Evolutionary conservation across 257 asterid genomes (phyloP).

Genomic region (Orobanche coerulescens): DNA sequence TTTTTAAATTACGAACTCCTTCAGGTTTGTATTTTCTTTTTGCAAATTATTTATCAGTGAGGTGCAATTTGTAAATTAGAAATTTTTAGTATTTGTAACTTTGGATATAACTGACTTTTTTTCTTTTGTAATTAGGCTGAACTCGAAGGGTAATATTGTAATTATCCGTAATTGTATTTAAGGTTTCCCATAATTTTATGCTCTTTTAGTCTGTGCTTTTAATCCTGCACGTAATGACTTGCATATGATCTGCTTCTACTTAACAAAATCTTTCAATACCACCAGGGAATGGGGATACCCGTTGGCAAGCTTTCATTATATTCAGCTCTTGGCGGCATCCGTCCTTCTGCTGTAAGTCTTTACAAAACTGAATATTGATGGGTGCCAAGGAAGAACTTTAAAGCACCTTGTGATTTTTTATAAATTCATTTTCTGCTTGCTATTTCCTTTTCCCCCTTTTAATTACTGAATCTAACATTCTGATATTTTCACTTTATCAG

Average conservation of each 20-base stretch:
- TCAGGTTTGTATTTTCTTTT: too few species aligned
- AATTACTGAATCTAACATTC: constrained; percentile 1
- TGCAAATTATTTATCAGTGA: too few species aligned
- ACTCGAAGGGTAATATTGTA: too few species aligned
- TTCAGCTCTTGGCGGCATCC: constrained; percentile 97
- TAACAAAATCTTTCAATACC: constrained; percentile 17
- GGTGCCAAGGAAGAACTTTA: too few species aligned
- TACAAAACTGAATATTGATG: too few species aligned
- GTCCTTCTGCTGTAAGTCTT: constrained; percentile 80
- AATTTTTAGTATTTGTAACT: too few species aligned
- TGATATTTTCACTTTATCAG: constrained; percentile 29
- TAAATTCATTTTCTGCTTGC: not conserved
- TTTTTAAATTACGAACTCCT: too few species aligned
- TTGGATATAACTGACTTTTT: too few species aligned
- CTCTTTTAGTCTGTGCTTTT: too few species aligned
- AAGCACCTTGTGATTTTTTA: too few species aligned
- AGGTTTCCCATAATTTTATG: not conserved
- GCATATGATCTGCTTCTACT: constrained; percentile 6
- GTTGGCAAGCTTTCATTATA: constrained; percentile 95
- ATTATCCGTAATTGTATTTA: not conserved
- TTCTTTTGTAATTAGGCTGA: too few species aligned
- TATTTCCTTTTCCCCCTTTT: not conserved
- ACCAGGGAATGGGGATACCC: constrained; percentile 99
- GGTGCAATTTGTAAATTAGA: too few species aligned
- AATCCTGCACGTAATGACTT: not conserved